Percentiles rank a stretch among this genome's conserved stretches.
Evolutionary conservation across 805 yeast genomes (phyloP).

Genomic region (Monosporozyma unispora): DNA sequence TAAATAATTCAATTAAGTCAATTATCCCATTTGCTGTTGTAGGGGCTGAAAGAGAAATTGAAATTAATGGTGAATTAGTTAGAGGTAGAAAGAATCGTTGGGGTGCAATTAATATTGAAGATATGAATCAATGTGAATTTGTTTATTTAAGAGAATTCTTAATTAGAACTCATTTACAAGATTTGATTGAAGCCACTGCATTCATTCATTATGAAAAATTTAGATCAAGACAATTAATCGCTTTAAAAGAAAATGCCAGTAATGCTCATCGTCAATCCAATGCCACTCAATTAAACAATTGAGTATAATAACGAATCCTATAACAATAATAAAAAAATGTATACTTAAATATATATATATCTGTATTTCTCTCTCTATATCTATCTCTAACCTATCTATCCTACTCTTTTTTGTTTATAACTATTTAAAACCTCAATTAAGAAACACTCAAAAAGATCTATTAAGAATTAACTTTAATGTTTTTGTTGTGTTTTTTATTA

Average conservation of each 20-base stretch:
- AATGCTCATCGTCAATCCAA: slow-evolving; percentile 27
- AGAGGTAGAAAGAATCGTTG: slow-evolving; percentile 90
- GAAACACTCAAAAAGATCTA: no score
- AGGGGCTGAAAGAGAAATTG: slow-evolving; percentile 76
- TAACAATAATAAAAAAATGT: slow-evolving; percentile 4
- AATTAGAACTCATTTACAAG: slow-evolving; percentile 92
- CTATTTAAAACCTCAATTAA: no score
- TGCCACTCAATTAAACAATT: slow-evolving; percentile 17
- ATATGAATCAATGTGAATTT: slow-evolving; percentile 92
- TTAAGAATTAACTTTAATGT: not conserved
- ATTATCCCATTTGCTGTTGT: slow-evolving; percentile 90
- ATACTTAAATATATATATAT: not conserved
- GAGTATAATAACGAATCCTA: no score
- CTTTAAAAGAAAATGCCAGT: slow-evolving; percentile 81
- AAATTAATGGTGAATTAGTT: slow-evolving; percentile 66
- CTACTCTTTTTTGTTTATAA: no score
- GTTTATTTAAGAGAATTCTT: slow-evolving; percentile 87
- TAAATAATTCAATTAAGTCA: slow-evolving; percentile 64
- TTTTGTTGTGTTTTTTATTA: not conserved
- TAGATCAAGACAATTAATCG: slow-evolving; percentile 87
- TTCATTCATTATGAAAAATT: slow-evolving; percentile 84
- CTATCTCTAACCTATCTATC: not conserved
- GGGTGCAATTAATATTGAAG: slow-evolving; percentile 91
- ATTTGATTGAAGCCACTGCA: slow-evolving; percentile 87
- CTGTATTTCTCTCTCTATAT: not conserved